Evolutionary conservation across 2,329 filamentous ascomycete species (phyloP).

Genomic region (Diaporthe citrichinensis): DNA sequence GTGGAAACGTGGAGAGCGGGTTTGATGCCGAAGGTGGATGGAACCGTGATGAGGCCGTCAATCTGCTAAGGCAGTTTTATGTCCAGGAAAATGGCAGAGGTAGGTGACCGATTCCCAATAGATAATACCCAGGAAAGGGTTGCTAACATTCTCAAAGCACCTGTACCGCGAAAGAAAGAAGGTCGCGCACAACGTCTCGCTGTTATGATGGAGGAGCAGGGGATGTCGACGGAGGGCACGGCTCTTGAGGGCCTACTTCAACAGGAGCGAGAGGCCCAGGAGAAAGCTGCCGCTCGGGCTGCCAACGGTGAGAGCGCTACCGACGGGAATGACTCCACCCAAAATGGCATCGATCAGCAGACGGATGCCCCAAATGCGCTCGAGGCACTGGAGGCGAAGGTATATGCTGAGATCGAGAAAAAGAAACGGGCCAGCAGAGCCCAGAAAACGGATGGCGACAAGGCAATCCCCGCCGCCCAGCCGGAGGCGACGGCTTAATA

Average conservation of each 20-base stretch:
- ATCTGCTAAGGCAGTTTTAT: slow-evolving; percentile 92
- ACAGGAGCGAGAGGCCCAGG: slow-evolving; percentile 41
- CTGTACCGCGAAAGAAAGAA: slow-evolving; percentile 68
- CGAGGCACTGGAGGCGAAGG: slow-evolving; percentile 11
- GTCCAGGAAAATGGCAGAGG: slow-evolving; percentile 97
- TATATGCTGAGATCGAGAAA: slow-evolving; percentile 22
- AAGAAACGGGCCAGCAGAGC: neutral
- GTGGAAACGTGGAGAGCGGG: slow-evolving; percentile 80
- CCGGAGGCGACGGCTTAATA: neutral
- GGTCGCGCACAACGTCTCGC: slow-evolving; percentile 67
- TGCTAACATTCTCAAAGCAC: slow-evolving; percentile 52
- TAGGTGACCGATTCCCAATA: slow-evolving; percentile 54
- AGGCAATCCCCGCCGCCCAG: neutral
- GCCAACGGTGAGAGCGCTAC: slow-evolving; percentile 5
- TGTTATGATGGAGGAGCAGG: slow-evolving; percentile 64
- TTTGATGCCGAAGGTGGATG: slow-evolving; percentile 90
- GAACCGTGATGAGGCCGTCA: slow-evolving; percentile 92
- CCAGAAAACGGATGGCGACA: neutral
- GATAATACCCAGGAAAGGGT: neutral
- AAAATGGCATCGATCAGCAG: slow-evolving; percentile 14
- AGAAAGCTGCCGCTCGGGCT: slow-evolving; percentile 31
- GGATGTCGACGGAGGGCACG: slow-evolving; percentile 45
- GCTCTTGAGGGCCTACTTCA: slow-evolving; percentile 41
- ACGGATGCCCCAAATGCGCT: neutral
- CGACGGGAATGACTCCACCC: neutral